phyloP scores from a whole-genome alignment of 2,329 filamentous ascomycete species.

The Neofusicoccum ribis region DNA sequence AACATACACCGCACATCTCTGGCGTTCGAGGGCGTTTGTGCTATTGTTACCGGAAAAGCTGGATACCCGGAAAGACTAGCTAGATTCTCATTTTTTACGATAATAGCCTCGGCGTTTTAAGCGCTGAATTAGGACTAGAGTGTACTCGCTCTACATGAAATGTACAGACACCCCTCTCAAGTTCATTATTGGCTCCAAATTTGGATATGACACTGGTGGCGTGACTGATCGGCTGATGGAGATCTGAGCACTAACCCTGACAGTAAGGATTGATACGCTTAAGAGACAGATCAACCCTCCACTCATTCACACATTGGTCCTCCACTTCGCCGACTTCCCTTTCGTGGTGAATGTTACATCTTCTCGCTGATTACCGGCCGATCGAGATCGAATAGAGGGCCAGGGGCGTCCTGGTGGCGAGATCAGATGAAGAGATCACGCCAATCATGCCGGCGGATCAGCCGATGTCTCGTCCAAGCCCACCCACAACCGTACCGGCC shows the following conservation, averaged over 20 bases:
- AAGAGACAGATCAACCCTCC: neutral
- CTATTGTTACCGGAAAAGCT: conserved; percentile 8
- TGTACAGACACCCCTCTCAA: conserved; percentile 11
- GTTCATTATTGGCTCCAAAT: neutral
- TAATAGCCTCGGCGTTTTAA: conserved; percentile 3
- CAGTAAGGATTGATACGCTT: neutral
- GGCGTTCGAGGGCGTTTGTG: conserved; percentile 12
- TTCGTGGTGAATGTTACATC: neutral
- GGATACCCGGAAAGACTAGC: conserved; percentile 17
- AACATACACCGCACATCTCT: neutral
- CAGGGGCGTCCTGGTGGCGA: neutral
- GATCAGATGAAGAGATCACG: neutral
- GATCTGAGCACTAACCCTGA: neutral
- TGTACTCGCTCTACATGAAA: conserved; percentile 13
- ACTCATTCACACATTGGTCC: neutral
- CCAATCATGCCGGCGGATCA: neutral
- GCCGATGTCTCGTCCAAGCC: neutral
- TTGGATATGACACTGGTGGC: neutral
- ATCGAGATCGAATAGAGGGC: neutral
- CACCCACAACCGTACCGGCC: neutral
- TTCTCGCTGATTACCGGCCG: neutral
- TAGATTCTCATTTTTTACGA: conserved; percentile 7
- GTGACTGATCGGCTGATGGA: neutral
- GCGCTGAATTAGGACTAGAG: conserved; percentile 2
- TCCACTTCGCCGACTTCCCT: neutral